Conservation (phyloP, 2,329 filamentous ascomycete genomes). For the Alternaria incomplexa region DNA sequence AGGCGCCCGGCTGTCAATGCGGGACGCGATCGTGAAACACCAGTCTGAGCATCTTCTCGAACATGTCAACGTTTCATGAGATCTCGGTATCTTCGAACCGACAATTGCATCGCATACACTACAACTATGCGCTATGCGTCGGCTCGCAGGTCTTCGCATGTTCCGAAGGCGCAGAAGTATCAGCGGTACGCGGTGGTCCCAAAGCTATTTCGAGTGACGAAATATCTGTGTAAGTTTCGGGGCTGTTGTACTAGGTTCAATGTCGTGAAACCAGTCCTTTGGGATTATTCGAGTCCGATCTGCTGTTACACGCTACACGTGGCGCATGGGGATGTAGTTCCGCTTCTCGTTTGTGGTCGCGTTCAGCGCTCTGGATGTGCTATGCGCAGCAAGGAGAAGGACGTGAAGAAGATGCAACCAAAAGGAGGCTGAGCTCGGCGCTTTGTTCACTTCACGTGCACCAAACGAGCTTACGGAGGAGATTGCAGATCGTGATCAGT, state of each 20-base stretch:
- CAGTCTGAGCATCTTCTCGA: slow-evolving; percentile 27
- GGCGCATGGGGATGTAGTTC: slow-evolving; percentile 14
- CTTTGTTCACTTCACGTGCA: slow-evolving; percentile 10
- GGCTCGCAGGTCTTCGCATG: not conserved
- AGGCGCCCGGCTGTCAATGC: slow-evolving; percentile 14
- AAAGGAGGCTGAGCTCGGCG: slow-evolving; percentile 1
- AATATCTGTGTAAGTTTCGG: not conserved
- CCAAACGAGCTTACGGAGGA: not conserved
- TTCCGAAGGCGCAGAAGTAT: not conserved
- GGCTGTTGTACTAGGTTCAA: slow-evolving; percentile 16
- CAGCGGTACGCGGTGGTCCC: not conserved
- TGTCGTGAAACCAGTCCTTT: slow-evolving; percentile 21
- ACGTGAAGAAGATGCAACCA: slow-evolving; percentile 14
- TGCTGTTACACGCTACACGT: slow-evolving; percentile 24
- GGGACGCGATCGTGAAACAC: slow-evolving; percentile 20
- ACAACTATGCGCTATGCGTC: not conserved
- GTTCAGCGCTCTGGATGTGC: slow-evolving; percentile 23
- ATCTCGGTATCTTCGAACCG: slow-evolving; percentile 16
- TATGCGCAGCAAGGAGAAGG: slow-evolving; percentile 18
- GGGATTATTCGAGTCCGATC: slow-evolving; percentile 9
- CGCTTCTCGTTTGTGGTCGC: slow-evolving; percentile 18
- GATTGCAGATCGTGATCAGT: slow-evolving; percentile 8
- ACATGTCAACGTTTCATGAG: slow-evolving; percentile 31
- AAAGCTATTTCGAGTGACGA: not conserved
- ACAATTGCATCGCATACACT: slow-evolving; percentile 12